Evolutionary conservation across 2,329 filamentous ascomycete genomes (phyloP), one percentile per base, ranked within the genome.

Genomic region (Leptographium wingfieldii): DNA sequence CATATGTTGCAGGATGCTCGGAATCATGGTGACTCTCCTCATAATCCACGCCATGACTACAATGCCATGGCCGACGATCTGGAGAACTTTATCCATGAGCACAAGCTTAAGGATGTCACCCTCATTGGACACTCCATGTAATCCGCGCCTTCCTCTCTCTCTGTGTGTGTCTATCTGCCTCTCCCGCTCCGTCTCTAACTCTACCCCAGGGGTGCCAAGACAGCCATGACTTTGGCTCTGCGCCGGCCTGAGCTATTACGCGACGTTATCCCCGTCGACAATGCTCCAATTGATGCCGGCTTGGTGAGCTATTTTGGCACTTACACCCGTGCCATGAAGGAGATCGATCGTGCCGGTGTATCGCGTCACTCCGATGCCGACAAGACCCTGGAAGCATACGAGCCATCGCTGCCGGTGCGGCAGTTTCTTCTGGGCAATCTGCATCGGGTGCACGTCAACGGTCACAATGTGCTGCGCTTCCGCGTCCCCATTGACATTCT

Each of bases 71-170:
- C 92, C 5, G 81, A 85, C 65, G 92, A 97, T 67, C 84, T 96
- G 12, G 83, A 86, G 59, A 77, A 80, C 53, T 97, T 97, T 71
- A 86, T 97, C 60, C 67, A 78, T 5, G 75, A 87, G 59, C 86
- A 95, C 70, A 76, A 78, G 3, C 74, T 96, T n/a, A 75, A 80
- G 53, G 76, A 87, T 33, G 78, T 86, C 2, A 90, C 88, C 0
- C 74, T 97, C 33, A 94, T 97, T 67, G 92, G 92, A 0, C 94
- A 97, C 73, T 96, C 90, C 1, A 97, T 97, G 92, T 88, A 73
- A 25, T 5, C 19, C 46, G 1, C 10, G 3, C 29, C 49, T 19
- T 31, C 22, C 56, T 10, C 43, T 38, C 10, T 14, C 27, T 27
- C 14, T 35, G 29, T 49, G 29, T 31, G 29, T 31, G 5, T 31